Evolutionary conservation across 345 rosid species (phyloP), one percentile per base, ranked within the genome.

Genomic region (Schrenkiella parvula): DNA sequence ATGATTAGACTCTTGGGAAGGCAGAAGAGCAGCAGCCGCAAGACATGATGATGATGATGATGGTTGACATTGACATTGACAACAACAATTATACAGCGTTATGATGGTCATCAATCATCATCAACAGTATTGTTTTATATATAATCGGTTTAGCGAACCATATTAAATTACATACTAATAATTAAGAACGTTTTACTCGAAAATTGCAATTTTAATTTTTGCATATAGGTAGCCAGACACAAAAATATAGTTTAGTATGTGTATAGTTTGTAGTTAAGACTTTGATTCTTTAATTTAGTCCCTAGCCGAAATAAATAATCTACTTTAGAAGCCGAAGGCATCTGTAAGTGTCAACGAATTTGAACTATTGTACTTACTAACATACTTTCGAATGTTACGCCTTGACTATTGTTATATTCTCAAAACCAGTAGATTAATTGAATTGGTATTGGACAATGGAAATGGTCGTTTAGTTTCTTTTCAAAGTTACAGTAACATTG

Each of bases 301-400:
- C 7, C n/a, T n/a, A n/a, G n/a, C n/a, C n/a, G 64, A 52, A 64
- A 43, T 3, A 37, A 72, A 72, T 43, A 39, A 21, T 43, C 18
- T 32, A 14, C 12, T 8, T 4, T 60, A 71, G 21, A 38, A 34
- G 63, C 22, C n/a, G 17, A 64, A 42, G 48, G 39, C 29, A 54
- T 54, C 46, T 29, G 6, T 57, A 26, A 32, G 35, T 64, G 78
- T 66, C 72, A 47, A 66, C 60, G 52, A 42, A 18, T 25, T 17
- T 66, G 26, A 74, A 74, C 14, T 74, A 67, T 57, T 66, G 57
- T n/a, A 37, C 72, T 37, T 57, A 57, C 78, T 35, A 64, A 64
- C 53, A 56, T 19, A 25, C 6, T 43, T 54, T 42, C 41, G 44
- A 18, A 34, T 34, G 22, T 44, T 25, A 53, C 3, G 13, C 52